Evolutionary conservation across 331 rosid genomes (phyloP), one percentile per base, ranked within the genome.

Genomic region (Cydonia oblonga): DNA sequence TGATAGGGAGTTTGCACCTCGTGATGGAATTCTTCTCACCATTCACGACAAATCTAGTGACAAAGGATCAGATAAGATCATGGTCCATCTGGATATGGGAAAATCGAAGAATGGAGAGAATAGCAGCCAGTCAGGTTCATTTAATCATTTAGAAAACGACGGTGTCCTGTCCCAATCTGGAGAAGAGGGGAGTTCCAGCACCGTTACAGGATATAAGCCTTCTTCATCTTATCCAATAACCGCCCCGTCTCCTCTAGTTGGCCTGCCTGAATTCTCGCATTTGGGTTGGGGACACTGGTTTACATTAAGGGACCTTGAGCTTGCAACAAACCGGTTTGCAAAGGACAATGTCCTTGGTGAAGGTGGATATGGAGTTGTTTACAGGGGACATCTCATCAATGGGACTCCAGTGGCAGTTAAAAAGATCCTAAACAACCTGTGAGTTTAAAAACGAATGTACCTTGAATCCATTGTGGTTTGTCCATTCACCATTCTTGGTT

Each of bases 261-360:
- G 96, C 59, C 87, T 92, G 74, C 96, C 96, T 6, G 98, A 92
- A 42, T 92, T 92, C 81, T 90, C 98, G 8, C 98, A 86, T 83
- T 81, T 92, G 76, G 98, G 98, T 70, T 90, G 96, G 96, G 96
- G 96, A 61, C 96, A 90, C 79, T 90, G 96, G 96, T 90, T 90
- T 86, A 92, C 96, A 44, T 74, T 93, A 75, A 82, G 98, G 84
- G 98, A 93, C 80, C 97, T 93, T 72, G 93, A 90, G 69, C 88
- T 84, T 57, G 98, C 97, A 25, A 93, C 98, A 10, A 90, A 75
- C 66, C 87, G 90, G 5, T 93, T 93, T 79, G 76, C 93, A 15
- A 87, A 89, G 67, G 97, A 90, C 9, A 87, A 89, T 71, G 86
- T 93, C 33, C 70, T 93, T 0, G 98, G 98, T 30, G 98, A 93